Evolutionary conservation across 2,329 filamentous ascomycete species (phyloP).

Genomic region (Fusarium buharicum): DNA sequence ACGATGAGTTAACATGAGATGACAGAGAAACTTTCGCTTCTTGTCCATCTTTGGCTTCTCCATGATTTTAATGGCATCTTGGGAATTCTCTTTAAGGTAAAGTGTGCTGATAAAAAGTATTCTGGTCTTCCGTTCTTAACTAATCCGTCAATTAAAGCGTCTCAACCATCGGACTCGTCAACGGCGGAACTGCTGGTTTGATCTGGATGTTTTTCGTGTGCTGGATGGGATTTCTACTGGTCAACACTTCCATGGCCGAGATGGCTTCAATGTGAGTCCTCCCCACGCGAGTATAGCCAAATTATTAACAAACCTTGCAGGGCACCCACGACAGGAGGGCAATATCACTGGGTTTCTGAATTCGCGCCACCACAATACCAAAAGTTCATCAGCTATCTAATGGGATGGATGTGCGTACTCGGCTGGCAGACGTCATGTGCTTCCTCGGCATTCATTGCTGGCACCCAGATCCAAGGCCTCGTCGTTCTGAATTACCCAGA

Average conservation of each 20-base stretch:
- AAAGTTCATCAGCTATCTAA: slow-evolving; percentile 64
- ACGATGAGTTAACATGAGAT: not conserved
- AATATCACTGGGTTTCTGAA: slow-evolving; percentile 68
- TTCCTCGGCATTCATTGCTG: slow-evolving; percentile 54
- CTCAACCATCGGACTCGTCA: slow-evolving; percentile 44
- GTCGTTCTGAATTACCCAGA: slow-evolving; percentile 48
- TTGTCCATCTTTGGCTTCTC: slow-evolving; percentile 60
- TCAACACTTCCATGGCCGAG: slow-evolving; percentile 58
- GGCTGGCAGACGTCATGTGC: slow-evolving; percentile 58
- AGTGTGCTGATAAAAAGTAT: fast-evolving
- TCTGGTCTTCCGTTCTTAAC: not conserved
- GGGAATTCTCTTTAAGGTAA: slow-evolving; percentile 56
- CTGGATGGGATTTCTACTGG: slow-evolving; percentile 52
- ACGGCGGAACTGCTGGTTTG: slow-evolving; percentile 59
- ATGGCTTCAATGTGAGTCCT: slow-evolving; percentile 57
- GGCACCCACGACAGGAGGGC: slow-evolving; percentile 66
- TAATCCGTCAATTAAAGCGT: slow-evolving; percentile 16
- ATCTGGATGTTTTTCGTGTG: slow-evolving; percentile 57
- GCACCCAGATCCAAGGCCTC: slow-evolving; percentile 58
- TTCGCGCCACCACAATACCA: slow-evolving; percentile 61
- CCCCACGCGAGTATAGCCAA: fast-evolving
- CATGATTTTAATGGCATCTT: slow-evolving; percentile 57
- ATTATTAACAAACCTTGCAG: slow-evolving; percentile 10
- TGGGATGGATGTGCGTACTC: slow-evolving; percentile 58
- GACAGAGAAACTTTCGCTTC: slow-evolving; percentile 58